A percentile compares a stretch with the other conserved stretches of the same genome.
Evolutionary conservation across 306 rosid species (phyloP).

Genomic region (Lathyrus oleraceus): DNA sequence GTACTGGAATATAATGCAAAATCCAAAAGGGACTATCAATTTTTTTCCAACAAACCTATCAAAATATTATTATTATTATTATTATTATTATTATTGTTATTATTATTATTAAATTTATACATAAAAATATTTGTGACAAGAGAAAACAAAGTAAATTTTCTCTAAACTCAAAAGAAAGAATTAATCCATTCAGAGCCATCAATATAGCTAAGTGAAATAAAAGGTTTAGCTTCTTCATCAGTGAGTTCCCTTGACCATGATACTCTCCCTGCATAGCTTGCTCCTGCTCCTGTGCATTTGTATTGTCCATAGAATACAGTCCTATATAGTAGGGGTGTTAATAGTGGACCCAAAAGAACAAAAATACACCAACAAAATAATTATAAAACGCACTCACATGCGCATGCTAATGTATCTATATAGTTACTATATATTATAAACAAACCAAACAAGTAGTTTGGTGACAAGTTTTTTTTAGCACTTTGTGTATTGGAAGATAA

Average conservation of each 20-base stretch:
- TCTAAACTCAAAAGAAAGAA: slow-evolving; percentile 23
- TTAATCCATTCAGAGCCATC: slow-evolving; percentile 55
- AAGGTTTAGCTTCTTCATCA: slow-evolving; percentile 64
- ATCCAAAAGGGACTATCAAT: too few relatives aligned
- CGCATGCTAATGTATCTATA: slow-evolving; percentile 34
- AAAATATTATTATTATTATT: too few relatives aligned
- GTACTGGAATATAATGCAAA: too few relatives aligned
- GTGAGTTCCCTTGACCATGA: slow-evolving; percentile 81
- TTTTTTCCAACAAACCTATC: too few relatives aligned
- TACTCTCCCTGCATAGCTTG: slow-evolving; percentile 65
- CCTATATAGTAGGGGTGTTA: slow-evolving; percentile 39
- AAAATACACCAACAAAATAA: slow-evolving; percentile 6
- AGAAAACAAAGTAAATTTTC: background rate
- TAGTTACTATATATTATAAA: background rate
- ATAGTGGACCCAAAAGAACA: slow-evolving; percentile 33
- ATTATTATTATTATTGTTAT: too few relatives aligned
- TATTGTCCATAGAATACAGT: slow-evolving; percentile 81
- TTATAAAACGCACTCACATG: slow-evolving; percentile 34
- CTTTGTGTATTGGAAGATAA: slow-evolving; percentile 21
- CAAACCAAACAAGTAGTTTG: slow-evolving; percentile 3
- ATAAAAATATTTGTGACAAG: slow-evolving; percentile 18
- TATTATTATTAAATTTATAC: slow-evolving; percentile 3
- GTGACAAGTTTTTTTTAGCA: slow-evolving; percentile 20
- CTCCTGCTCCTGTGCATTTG: slow-evolving; percentile 72
- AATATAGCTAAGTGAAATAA: slow-evolving; percentile 59